Percentiles rank a stretch among this genome's conserved stretches.
These are phyloP conservation scores for Catenaria anguillulae DNA, from an alignment of 371 early-diverging fungal species.

Conservation along the genomic window DNA sequence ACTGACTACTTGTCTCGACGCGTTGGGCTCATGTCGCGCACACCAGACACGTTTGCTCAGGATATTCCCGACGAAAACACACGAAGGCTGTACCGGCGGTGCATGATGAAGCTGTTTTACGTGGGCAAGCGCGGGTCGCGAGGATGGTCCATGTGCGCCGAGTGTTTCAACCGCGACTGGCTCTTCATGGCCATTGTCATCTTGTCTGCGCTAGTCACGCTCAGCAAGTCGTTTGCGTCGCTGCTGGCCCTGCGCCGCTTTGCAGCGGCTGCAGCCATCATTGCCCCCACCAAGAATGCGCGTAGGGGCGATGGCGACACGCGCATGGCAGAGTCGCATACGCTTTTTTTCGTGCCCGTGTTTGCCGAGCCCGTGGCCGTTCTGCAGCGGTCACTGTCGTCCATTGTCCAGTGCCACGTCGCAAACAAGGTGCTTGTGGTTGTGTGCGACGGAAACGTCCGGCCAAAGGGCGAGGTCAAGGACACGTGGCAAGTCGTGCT, in stretches of 20 bases:
- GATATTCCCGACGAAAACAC: background rate
- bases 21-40: background rate
- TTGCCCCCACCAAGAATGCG: too few species aligned
- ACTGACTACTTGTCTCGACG: background rate
- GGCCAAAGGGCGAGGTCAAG: conserved; percentile 1
- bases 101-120: conserved; percentile 1
- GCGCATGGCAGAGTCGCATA: too few species aligned
- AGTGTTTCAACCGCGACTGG: background rate
- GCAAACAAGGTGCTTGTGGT: background rate
- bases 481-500: conserved; percentile 6
- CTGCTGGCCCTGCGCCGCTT: too few species aligned
- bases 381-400: background rate
- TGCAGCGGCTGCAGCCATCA: too few species aligned
- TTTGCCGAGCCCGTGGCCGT: conserved; percentile 2
- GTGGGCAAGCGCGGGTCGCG: conserved; percentile 5
- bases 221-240: too few species aligned
- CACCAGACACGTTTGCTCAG: background rate
- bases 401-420: background rate
- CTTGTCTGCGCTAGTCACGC: background rate
- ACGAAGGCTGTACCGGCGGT: background rate
- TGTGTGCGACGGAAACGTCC: conserved; percentile 8
- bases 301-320: too few species aligned
- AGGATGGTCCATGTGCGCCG: too few species aligned
- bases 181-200: background rate
- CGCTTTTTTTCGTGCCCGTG: background rate